Conservation (phyloP, 2,329 filamentous ascomycete species). For the Microsporum ferrugineum region DNA sequence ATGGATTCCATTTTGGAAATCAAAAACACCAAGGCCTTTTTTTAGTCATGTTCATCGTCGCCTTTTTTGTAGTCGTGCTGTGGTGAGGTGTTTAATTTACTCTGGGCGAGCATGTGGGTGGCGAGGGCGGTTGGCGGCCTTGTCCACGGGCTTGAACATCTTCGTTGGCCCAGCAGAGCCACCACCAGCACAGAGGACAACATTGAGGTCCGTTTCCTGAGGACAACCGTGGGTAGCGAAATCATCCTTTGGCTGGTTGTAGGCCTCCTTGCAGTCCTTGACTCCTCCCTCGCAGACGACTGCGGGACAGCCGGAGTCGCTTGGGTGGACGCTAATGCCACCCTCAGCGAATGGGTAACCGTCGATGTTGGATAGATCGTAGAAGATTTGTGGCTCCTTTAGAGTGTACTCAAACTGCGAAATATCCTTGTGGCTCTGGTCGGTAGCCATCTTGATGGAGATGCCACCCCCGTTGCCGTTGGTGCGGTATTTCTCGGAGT, state of each 20-base stretch:
- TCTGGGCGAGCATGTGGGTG: constrained; percentile 10
- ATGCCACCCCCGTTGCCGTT: constrained; percentile 31
- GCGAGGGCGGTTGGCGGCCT: constrained; percentile 4
- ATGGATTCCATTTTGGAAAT: background rate
- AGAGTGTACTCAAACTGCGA: constrained; percentile 36
- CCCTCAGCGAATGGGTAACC: constrained; percentile 25
- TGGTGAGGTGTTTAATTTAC: background rate
- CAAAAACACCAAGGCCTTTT: background rate
- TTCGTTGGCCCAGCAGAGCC: constrained; percentile 4
- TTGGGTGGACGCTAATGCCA: constrained; percentile 28
- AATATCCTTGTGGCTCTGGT: constrained; percentile 23
- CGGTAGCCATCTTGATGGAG: constrained; percentile 33
- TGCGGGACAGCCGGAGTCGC: constrained; percentile 21
- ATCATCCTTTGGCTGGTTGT: constrained; percentile 31
- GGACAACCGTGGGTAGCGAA: constrained; percentile 33
- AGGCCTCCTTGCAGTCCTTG: constrained; percentile 27
- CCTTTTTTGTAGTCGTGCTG: background rate
- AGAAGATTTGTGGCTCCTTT: constrained; percentile 25
- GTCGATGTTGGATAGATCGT: constrained; percentile 33
- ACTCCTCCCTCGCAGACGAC: constrained; percentile 29
- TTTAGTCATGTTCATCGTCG: background rate
- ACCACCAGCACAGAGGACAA: constrained; percentile 23
- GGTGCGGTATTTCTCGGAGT: constrained; percentile 25
- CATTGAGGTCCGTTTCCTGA: constrained; percentile 23
- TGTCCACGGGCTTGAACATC: constrained; percentile 5